Evolutionary conservation across 257 asterid species (phyloP).

Genomic region (Solanum commersonii): DNA sequence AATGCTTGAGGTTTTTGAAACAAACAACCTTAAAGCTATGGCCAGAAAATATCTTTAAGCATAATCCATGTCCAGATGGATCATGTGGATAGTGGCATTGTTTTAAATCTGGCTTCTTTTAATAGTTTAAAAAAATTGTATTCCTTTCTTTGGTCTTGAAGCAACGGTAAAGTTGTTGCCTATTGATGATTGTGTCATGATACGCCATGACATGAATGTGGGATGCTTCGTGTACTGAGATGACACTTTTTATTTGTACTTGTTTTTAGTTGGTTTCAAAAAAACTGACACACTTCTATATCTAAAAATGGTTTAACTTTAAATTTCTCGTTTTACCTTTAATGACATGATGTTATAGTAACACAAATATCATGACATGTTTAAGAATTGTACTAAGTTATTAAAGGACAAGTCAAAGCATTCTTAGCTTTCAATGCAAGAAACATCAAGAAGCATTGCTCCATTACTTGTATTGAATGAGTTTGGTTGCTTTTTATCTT

Average conservation of each 20-base stretch:
- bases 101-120: neutral
- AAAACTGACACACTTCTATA: neutral
- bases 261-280: neutral
- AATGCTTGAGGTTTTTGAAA: neutral
- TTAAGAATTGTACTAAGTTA: neutral
- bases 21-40: neutral
- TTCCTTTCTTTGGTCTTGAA: neutral
- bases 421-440: neutral
- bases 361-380: neutral
- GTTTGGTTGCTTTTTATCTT: neutral
- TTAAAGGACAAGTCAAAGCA: neutral
- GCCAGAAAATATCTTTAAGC: neutral
- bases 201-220: neutral
- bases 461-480: neutral
- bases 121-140: neutral
- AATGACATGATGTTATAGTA: neutral
- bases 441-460: neutral
- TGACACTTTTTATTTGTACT: neutral
- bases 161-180: neutral
- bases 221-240: neutral
- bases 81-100: neutral
- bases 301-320: neutral
- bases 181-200: neutral
- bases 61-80: neutral
- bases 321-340: neutral